Percentiles rank a stretch among this genome's conserved stretches.
Conservation (phyloP, 2,329 filamentous ascomycete species). For the Leptographium flavum region DNA sequence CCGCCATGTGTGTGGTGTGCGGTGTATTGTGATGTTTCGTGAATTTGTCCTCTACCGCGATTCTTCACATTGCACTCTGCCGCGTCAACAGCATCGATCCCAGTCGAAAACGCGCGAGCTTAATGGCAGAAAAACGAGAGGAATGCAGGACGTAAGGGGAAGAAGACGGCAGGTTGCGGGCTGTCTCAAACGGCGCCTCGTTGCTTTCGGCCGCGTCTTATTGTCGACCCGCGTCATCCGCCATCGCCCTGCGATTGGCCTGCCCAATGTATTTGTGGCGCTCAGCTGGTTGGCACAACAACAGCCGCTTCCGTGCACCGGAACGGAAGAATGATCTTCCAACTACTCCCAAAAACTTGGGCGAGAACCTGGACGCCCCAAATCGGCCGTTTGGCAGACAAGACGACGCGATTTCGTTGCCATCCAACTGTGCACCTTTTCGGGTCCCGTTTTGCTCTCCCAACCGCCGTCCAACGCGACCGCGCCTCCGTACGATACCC, state of each 20-base stretch:
- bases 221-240: not conserved
- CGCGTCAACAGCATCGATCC: too few relatives aligned
- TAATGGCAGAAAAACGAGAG: too few relatives aligned
- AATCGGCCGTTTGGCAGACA: not conserved
- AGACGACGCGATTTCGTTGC: constrained; percentile 1
- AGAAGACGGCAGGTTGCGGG: too few relatives aligned
- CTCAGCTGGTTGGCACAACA: constrained; percentile 9
- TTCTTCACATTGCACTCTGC: too few relatives aligned
- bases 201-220: too few relatives aligned
- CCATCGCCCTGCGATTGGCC: not conserved
- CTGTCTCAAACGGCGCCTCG: too few relatives aligned
- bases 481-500: not conserved
- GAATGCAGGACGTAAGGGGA: too few relatives aligned
- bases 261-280: not conserved
- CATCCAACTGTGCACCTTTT: too few relatives aligned
- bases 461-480: not conserved
- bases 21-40: not conserved
- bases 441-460: not conserved
- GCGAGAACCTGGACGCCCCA: too few relatives aligned
- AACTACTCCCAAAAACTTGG: too few relatives aligned
- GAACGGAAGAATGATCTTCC: too few relatives aligned
- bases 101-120: too few relatives aligned
- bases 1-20: constrained; percentile 2
- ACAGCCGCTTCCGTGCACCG: constrained; percentile 1
- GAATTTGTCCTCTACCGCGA: not conserved